These are phyloP conservation scores for Hordeum pubiflorum DNA, from an alignment of 202 grass and related monocot genomes.

Conservation along the genomic window DNA sequence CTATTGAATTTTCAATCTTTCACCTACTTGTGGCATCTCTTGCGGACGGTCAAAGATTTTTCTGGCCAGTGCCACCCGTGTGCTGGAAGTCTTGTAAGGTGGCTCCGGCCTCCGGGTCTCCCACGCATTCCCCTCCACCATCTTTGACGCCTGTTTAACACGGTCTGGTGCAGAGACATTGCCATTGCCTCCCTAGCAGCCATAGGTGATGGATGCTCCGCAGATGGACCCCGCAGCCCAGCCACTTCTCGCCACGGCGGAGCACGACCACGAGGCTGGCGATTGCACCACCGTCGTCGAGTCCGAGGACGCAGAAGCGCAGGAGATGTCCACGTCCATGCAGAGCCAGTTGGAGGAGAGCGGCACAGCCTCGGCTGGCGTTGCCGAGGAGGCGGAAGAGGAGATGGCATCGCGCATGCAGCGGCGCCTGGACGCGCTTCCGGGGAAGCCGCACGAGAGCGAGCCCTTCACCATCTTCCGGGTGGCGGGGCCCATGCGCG, in stretches of 20 bases:
- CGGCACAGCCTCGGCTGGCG: not conserved
- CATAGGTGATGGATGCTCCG: not conserved
- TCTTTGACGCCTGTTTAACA: not conserved
- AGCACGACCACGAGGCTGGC: not conserved
- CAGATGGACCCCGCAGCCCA: not conserved
- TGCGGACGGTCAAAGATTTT: not conserved
- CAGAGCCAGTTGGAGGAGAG: constrained; percentile 3
- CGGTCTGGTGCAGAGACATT: not conserved
- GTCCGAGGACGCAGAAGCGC: not conserved
- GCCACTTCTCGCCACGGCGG: not conserved
- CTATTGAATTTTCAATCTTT: not conserved
- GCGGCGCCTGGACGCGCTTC: constrained; percentile 20
- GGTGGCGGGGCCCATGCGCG: constrained; percentile 40
- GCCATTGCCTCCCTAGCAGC: not conserved
- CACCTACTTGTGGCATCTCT: not conserved
- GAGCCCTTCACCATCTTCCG: constrained; percentile 63
- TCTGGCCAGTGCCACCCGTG: not conserved
- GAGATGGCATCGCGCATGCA: constrained; percentile 30
- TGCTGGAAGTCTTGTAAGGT: not conserved
- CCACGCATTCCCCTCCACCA: not conserved
- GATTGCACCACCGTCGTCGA: not conserved
- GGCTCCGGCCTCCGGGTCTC: not conserved
- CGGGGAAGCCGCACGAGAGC: constrained; percentile 33
- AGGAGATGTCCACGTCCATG: constrained; percentile 1
- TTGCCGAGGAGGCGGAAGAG: not conserved